These are phyloP conservation scores for Panaeolus papilionaceus DNA, from an alignment of 768 basidiomycete species.

Conservation along the genomic window DNA sequence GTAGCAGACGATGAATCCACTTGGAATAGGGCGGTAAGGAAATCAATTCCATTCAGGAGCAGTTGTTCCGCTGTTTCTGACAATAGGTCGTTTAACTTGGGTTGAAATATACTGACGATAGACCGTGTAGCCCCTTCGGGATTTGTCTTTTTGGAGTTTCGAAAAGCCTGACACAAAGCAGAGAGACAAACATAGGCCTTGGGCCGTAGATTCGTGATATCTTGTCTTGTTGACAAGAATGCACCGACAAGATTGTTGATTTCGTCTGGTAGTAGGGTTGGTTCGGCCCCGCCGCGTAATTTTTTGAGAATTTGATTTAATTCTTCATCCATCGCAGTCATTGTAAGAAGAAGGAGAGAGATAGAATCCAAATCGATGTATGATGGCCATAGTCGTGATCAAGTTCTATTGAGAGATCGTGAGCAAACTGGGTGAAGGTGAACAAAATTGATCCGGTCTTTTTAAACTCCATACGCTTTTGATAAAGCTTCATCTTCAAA, in stretches of 20 bases:
- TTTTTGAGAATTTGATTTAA: conserved; percentile 40
- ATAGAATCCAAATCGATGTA: conserved; percentile 3
- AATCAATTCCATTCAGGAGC: conserved; percentile 61
- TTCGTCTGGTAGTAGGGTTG: conserved; percentile 60
- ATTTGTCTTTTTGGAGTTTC: conserved; percentile 42
- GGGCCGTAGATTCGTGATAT: conserved; percentile 49
- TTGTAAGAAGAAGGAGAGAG: conserved; percentile 4
- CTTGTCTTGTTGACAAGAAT: conserved; percentile 55
- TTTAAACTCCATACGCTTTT: conserved; percentile 2
- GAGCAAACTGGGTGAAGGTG: not conserved
- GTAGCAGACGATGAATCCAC: conserved; percentile 77
- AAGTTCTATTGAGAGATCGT: not conserved
- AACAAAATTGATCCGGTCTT: conserved; percentile 6
- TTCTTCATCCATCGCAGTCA: conserved; percentile 28
- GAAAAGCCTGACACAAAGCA: conserved; percentile 66
- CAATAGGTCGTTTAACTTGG: conserved; percentile 54
- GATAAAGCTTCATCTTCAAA: not conserved
- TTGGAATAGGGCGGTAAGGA: conserved; percentile 83
- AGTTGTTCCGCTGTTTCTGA: conserved; percentile 60
- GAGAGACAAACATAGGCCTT: conserved; percentile 77
- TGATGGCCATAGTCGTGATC: not conserved
- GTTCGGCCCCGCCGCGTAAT: conserved; percentile 33
- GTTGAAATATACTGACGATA: conserved; percentile 57
- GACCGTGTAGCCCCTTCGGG: conserved; percentile 52
- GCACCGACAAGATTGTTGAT: conserved; percentile 55